Evolutionary conservation across 352 stramenopile genomes (phyloP).

Genomic region (Globisporangium parvum): DNA sequence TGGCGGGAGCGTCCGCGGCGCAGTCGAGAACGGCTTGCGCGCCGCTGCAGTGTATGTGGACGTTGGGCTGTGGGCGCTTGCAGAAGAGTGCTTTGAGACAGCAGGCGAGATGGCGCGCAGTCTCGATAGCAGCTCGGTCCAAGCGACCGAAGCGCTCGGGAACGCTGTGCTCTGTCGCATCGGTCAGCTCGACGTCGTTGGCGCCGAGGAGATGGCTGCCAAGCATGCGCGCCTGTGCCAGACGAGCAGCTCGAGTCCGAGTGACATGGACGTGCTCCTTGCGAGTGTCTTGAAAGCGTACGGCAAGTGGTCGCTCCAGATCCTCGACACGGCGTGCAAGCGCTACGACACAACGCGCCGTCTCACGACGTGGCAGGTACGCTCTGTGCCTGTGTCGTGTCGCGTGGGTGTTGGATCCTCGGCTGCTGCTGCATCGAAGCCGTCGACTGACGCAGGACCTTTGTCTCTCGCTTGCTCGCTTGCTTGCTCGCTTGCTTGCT

Average conservation of each 20-base stretch:
- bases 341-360: slow-evolving; percentile 36
- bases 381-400: background rate
- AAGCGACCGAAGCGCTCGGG: slow-evolving; percentile 48
- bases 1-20: slow-evolving; percentile 37
- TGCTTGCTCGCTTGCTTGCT: background rate
- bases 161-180: slow-evolving; percentile 61
- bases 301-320: slow-evolving; percentile 46
- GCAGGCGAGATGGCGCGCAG: slow-evolving; percentile 38
- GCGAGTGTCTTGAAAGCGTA: slow-evolving; percentile 49
- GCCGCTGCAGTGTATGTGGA: slow-evolving; percentile 51
- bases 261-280: slow-evolving; percentile 51
- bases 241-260: slow-evolving; percentile 23
- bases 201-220: slow-evolving; percentile 43
- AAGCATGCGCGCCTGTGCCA: slow-evolving; percentile 29
- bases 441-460: background rate
- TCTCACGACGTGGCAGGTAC: slow-evolving; percentile 63
- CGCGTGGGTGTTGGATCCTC: slow-evolving; percentile 1
- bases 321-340: slow-evolving; percentile 42
- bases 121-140: slow-evolving; percentile 23
- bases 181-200: slow-evolving; percentile 43
- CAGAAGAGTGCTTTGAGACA: slow-evolving; percentile 49
- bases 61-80: slow-evolving; percentile 38
- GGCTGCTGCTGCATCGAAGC: background rate
- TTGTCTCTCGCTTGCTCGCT: background rate
- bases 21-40: slow-evolving; percentile 43